Evolutionary conservation across 139 green algal species (phyloP).

Genomic region (Coelastrella sp.): DNA sequence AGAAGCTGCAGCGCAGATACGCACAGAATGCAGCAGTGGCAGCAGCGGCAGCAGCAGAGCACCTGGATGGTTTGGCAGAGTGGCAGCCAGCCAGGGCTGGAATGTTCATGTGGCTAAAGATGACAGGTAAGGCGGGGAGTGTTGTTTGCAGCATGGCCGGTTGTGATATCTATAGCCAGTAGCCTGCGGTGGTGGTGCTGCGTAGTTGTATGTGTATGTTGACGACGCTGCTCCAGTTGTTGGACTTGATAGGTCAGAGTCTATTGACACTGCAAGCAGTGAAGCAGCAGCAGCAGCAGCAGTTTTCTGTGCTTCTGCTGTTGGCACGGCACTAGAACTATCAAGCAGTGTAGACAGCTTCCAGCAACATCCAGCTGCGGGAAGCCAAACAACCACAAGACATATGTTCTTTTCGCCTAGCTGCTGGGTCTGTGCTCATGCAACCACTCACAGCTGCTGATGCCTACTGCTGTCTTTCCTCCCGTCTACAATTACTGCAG

Average conservation of each 20-base stretch:
- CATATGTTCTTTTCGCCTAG: too few relatives aligned
- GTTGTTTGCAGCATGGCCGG: background rate
- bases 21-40: background rate
- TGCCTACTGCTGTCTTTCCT: background rate
- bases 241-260: too few relatives aligned
- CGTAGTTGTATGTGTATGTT: background rate
- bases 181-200: too few relatives aligned
- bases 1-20: constrained; percentile 31
- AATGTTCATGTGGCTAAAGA: constrained; percentile 51
- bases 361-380: too few relatives aligned
- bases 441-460: background rate
- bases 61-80: constrained; percentile 5
- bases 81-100: constrained; percentile 20
- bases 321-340: too few relatives aligned
- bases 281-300: too few relatives aligned
- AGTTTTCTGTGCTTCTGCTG: too few relatives aligned
- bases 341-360: too few relatives aligned
- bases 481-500: background rate
- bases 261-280: too few relatives aligned
- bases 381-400: too few relatives aligned
- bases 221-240: too few relatives aligned
- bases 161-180: too few relatives aligned
- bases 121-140: constrained; percentile 3
- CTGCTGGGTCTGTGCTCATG: background rate
- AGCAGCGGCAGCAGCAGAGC: constrained; percentile 30